Base-by-base conservation (phyloP, 306 rosid genomes). In the Fragaria nilgerrensis region DNA sequence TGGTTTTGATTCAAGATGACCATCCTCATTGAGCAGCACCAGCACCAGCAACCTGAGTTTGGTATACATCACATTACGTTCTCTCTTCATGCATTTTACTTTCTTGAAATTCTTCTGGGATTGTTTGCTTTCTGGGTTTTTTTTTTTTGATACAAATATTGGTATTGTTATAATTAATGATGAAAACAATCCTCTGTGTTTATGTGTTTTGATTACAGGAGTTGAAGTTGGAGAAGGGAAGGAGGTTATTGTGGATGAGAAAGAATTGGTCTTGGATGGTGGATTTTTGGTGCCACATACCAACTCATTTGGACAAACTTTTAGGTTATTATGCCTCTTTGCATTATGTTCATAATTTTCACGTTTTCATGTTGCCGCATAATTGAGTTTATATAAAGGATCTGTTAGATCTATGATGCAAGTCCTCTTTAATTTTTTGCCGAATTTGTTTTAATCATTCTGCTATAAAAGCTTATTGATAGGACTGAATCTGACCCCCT, bases 261-360 rank as follows among this genome's bases (percentile, higher is more conserved):
- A 78, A 53, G 92, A 88, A 55, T 19, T 92, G 82, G 81, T 49
- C 29, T 78, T 88, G 80, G 93, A 90, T 11, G 93, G 88, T 70
- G 96, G 81, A 68, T 88, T 90, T 87, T 69, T 71, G 79, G 84
- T 87, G 67, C 90, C 97, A 39, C 78, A 83, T n/a, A 67, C 84
- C 77, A 92, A 92, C 75, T 84, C 97, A 4, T 92, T 92, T 74
- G 97, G 97, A n/a, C 92, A 86, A 63, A 85, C 86, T 5, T 92
- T 90, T 83, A 90, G 97, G 97, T 92, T 86, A 70, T 14, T n/a
- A 37, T 23, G 70, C 3, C 45, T 82, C 78, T 82, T 50, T 56
- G 10, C 73, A 64, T 81, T 44, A 19, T 61, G 34, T 61, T 62
- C 39, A 62, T 62, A 62, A 14, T 66, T 15, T 19, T 47, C 52